Evolutionary conservation across 371 early-diverging fungal species (phyloP).

Genomic region (Apophysomyces ossiformis): DNA sequence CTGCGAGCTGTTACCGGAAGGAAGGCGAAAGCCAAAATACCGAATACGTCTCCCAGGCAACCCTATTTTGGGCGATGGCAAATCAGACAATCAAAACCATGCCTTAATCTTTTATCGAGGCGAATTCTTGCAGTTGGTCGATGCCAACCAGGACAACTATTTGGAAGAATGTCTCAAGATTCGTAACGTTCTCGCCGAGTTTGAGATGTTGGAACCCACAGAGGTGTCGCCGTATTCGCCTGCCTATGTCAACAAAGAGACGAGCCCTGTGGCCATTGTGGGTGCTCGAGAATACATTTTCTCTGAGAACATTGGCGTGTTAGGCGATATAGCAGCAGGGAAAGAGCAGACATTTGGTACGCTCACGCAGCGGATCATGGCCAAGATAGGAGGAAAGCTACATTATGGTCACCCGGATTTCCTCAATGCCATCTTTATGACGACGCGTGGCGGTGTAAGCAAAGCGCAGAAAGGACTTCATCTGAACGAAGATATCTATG

Average conservation of each 20-base stretch:
- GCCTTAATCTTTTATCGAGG: conserved; percentile 85
- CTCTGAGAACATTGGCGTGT: conserved; percentile 85
- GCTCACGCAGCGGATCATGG: conserved; percentile 85
- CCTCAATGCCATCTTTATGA: conserved; percentile 88
- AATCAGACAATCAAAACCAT: conserved; percentile 91
- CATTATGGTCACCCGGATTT: conserved; percentile 87
- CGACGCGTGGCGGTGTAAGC: conserved; percentile 84
- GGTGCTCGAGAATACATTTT: conserved; percentile 93
- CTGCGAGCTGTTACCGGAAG: conserved; percentile 63
- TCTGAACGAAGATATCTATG: conserved; percentile 93
- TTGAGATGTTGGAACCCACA: conserved; percentile 72
- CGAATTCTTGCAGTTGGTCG: conserved; percentile 84
- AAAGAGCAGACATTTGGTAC: conserved; percentile 93
- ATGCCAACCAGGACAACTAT: conserved; percentile 94
- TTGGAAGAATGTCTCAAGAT: conserved; percentile 90
- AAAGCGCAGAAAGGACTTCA: conserved; percentile 93
- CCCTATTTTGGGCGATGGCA: conserved; percentile 94
- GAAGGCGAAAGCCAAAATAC: conserved; percentile 73
- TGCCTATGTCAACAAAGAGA: conserved; percentile 40
- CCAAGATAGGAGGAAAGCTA: conserved; percentile 80
- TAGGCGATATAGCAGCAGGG: conserved; percentile 91
- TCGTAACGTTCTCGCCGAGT: conserved; percentile 84
- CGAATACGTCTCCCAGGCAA: conserved; percentile 84
- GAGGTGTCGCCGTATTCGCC: conserved; percentile 69
- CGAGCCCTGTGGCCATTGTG: conserved; percentile 88